Evolutionary conservation across 2,329 filamentous ascomycete species (phyloP).

Genomic region (Aureobasidium sp.): DNA sequence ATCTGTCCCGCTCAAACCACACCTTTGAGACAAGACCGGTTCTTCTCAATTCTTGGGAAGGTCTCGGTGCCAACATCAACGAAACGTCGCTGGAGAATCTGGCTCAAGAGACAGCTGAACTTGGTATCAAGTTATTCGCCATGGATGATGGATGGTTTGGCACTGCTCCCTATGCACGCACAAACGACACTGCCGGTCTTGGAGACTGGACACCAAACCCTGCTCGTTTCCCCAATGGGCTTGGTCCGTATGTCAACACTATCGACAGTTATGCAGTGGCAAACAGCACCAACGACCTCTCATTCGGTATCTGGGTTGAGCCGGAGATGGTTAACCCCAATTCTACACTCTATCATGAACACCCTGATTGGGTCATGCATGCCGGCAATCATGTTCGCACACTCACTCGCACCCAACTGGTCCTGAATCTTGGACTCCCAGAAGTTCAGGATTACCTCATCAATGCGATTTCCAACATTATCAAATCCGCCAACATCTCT

Average conservation of each 20-base stretch:
- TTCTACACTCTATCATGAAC: slow-evolving; percentile 51
- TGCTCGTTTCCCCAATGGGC: slow-evolving; percentile 50
- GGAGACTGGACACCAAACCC: slow-evolving; percentile 57
- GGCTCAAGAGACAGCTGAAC: slow-evolving; percentile 47
- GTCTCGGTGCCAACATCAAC: slow-evolving; percentile 51
- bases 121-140: slow-evolving; percentile 57
- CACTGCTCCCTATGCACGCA: slow-evolving; percentile 47
- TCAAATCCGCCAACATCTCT: slow-evolving; percentile 45
- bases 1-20: slow-evolving; percentile 51
- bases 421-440: slow-evolving; percentile 52
- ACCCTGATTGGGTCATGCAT: slow-evolving; percentile 57
- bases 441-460: slow-evolving; percentile 59
- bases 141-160: slow-evolving; percentile 63
- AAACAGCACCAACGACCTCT: slow-evolving; percentile 41
- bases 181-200: slow-evolving; percentile 49
- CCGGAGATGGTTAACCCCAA: slow-evolving; percentile 61
- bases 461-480: slow-evolving; percentile 44
- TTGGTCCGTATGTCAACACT: slow-evolving; percentile 43
- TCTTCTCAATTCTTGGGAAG: slow-evolving; percentile 60
- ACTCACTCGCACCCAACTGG: slow-evolving; percentile 49
- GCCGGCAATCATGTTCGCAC: slow-evolving; percentile 50
- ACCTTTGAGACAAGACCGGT: slow-evolving; percentile 45
- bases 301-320: slow-evolving; percentile 60
- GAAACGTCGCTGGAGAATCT: slow-evolving; percentile 47
- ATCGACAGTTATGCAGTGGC: slow-evolving; percentile 44